phyloP scores from a whole-genome alignment of 2,329 filamentous ascomycete species.

The Zymoseptoria passerinii region DNA sequence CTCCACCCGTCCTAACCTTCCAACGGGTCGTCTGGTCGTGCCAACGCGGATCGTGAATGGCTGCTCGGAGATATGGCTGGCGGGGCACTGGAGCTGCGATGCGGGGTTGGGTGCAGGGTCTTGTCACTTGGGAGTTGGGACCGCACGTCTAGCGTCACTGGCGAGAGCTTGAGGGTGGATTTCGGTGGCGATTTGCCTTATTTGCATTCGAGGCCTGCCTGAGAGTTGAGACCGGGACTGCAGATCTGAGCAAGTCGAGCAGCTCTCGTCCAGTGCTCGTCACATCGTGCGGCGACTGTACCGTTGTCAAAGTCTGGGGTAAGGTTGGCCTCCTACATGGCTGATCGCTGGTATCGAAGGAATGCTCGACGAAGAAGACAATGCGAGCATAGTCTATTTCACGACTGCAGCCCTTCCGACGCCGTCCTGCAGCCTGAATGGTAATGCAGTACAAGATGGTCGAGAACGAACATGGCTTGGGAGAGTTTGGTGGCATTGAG shows the following conservation, averaged over 20 bases:
- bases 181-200: neutral
- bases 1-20: slow-evolving; percentile 20
- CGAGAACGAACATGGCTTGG: neutral
- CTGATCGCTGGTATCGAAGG: neutral
- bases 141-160: neutral
- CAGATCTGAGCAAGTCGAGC: neutral
- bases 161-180: neutral
- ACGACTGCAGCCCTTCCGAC: neutral
- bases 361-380: neutral
- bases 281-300: neutral
- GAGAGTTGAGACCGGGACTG: neutral
- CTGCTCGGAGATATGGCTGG: slow-evolving; percentile 5
- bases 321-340: neutral
- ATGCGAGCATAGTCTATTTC: neutral
- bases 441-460: neutral
- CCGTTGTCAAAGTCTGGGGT: neutral
- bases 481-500: neutral
- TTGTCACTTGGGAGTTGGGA: neutral
- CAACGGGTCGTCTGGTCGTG: neutral
- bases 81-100: slow-evolving; percentile 8
- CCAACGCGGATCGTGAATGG: slow-evolving; percentile 4
- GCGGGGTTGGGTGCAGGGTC: neutral
- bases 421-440: neutral
- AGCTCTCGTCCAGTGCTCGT: neutral
- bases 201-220: neutral